Evolutionary conservation across 2,329 filamentous ascomycete genomes (phyloP).

Genomic region (Colletotrichum eremochloae): DNA sequence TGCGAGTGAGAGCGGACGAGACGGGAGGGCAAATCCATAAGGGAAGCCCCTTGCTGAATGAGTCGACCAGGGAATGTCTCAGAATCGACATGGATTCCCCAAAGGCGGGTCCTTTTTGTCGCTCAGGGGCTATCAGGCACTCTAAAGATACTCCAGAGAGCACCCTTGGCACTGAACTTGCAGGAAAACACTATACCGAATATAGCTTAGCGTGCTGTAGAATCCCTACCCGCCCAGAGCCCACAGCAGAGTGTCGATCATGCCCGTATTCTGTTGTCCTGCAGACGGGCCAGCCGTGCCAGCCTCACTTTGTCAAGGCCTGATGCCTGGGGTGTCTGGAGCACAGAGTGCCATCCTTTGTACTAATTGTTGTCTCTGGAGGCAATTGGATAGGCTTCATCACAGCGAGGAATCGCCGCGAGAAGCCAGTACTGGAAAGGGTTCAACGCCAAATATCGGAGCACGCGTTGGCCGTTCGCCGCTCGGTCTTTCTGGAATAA

Average conservation of each 20-base stretch:
- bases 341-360: constrained; percentile 26
- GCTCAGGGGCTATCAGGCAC: constrained; percentile 34
- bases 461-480: constrained; percentile 17
- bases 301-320: constrained; percentile 40
- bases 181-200: constrained; percentile 38
- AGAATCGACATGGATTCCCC: constrained; percentile 52
- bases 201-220: constrained; percentile 15
- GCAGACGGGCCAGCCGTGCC: constrained; percentile 41
- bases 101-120: constrained; percentile 43
- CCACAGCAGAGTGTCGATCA: constrained; percentile 49
- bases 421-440: constrained; percentile 40
- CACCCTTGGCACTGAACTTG: constrained; percentile 37
- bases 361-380: constrained; percentile 27
- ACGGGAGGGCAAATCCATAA: constrained; percentile 29
- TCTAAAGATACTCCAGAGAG: constrained; percentile 34
- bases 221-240: constrained; percentile 42
- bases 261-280: constrained; percentile 45
- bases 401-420: constrained; percentile 52
- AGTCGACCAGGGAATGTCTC: constrained; percentile 51
- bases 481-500: background rate
- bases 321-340: constrained; percentile 33
- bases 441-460: background rate
- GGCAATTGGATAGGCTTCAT: constrained; percentile 43
- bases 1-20: constrained; percentile 25
- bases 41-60: constrained; percentile 35